Evolutionary conservation across 441 rosid species (phyloP).

Genomic region (Jatropha multifida): DNA sequence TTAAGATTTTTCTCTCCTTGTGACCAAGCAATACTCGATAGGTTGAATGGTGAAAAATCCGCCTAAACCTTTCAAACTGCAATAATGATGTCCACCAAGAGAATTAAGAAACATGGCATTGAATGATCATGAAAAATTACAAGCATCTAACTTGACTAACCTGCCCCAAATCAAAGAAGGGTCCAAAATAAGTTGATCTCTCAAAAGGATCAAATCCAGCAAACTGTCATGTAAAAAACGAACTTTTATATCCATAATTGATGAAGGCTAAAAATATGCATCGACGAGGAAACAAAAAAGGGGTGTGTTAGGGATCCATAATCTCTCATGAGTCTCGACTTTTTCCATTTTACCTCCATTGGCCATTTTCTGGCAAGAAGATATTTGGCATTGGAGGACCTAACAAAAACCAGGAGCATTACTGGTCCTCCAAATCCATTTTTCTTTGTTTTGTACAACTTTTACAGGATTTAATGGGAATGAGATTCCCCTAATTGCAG

Average conservation of each 20-base stretch:
- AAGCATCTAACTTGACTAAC: constrained; percentile 32
- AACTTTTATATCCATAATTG: background rate
- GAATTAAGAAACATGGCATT: background rate
- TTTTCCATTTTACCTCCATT: background rate
- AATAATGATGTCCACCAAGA: constrained; percentile 9
- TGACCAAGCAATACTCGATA: constrained; percentile 89
- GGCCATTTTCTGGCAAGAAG: background rate
- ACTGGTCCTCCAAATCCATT: background rate
- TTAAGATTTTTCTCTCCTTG: constrained; percentile 69
- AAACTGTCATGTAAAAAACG: constrained; percentile 46
- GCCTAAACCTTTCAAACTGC: constrained; percentile 87
- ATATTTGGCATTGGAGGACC: background rate
- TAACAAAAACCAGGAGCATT: too few relatives aligned
- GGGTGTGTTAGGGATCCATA: background rate
- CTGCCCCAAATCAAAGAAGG: constrained; percentile 93
- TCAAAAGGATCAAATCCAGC: constrained; percentile 97
- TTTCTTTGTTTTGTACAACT: background rate
- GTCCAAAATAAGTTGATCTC: constrained; percentile 89
- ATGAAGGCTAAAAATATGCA: background rate
- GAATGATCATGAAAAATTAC: background rate
- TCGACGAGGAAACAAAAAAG: too few relatives aligned
- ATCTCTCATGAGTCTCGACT: background rate
- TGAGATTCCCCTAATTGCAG: background rate
- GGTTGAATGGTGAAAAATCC: constrained; percentile 90
- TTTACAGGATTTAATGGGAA: background rate